Evolutionary conservation across 768 basidiomycete genomes (phyloP), one percentile per base, ranked within the genome.

Genomic region (Macrolepiota albuminosa): DNA sequence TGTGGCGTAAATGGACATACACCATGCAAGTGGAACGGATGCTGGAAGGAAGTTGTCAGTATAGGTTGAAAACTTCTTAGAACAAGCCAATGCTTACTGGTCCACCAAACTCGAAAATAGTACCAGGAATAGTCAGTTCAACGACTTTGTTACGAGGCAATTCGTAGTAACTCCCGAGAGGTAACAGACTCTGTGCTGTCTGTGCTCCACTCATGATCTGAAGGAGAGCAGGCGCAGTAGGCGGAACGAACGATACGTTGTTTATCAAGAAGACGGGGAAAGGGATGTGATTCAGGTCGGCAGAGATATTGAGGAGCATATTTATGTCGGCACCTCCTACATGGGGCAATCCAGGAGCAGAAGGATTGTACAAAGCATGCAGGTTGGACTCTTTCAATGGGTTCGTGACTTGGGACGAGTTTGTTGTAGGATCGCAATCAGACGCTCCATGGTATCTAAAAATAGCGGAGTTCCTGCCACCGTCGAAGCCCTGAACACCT

Each of bases 401-500:
- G 18, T 72, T 70, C 7, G 29, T 21, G 29, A 47, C 54, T 24
- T 33, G 26, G 29, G 49, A 54, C 54, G 64, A 8, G 56, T 66
- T 54, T 39, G 75, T 76, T 1, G 71, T 73, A 5, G 84, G 84
- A 37, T 85, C 83, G 10, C 63, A 60, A n/a, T 53, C 57, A 0
- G 71, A 61, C 10, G 84, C 84, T n/a, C 78, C 79, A 1, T 36
- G 65, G 58, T 85, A 85, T 54, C 81, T 75, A 40, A 85, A 66
- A 57, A 85, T 82, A 3, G 82, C 84, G 49, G 73, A 73, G 66
- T 81, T 83, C 59, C 77, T 71, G 9, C 76, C 76, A 24, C 69
- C 71, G 0, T 58, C 64, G 55, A 78, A 79, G 9, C 65, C 74
- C 11, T 55, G 58, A 4, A 21, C 36, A 24, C 56, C 16, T 1